Evolutionary conservation across 495 filamentous ascomycete species (phyloP).

Genomic region (Trichoderma gamsii): DNA sequence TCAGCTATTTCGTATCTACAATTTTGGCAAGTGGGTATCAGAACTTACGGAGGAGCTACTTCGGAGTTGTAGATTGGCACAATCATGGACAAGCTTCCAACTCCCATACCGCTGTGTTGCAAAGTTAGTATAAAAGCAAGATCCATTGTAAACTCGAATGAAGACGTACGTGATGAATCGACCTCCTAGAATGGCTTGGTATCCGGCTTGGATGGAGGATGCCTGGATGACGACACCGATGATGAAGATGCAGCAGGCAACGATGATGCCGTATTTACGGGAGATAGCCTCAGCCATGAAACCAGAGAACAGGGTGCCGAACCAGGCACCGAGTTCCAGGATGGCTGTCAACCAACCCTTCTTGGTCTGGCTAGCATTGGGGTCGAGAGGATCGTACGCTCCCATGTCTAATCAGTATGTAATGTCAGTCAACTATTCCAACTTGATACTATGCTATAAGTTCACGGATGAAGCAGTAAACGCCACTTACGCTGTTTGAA

Average conservation of each 20-base stretch:
- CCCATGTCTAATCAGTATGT: not conserved
- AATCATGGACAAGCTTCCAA: conserved; percentile 62
- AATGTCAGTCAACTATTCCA: not conserved
- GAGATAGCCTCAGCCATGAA: conserved; percentile 69
- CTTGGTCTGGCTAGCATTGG: conserved; percentile 51
- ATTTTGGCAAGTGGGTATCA: too few species aligned
- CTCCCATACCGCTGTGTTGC: conserved; percentile 53
- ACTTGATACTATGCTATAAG: not conserved
- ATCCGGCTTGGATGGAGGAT: conserved; percentile 49
- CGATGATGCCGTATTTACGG: conserved; percentile 66
- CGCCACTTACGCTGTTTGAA: conserved; percentile 42
- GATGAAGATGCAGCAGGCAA: conserved; percentile 67
- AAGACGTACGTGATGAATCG: conserved; percentile 59
- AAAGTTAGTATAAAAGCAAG: not conserved
- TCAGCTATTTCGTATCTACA: not conserved
- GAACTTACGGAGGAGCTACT: conserved; percentile 45
- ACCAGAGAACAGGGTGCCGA: conserved; percentile 68
- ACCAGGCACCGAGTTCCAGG: conserved; percentile 76
- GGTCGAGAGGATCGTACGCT: conserved; percentile 29
- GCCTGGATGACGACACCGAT: conserved; percentile 72
- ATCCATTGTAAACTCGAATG: not conserved
- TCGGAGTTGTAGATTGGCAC: conserved; percentile 66
- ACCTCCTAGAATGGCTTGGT: conserved; percentile 60
- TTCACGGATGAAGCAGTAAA: too few species aligned
- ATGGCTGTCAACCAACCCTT: conserved; percentile 79